Evolutionary conservation across 2,329 filamentous ascomycete species (phyloP).

Genomic region (Didymella pinodella): DNA sequence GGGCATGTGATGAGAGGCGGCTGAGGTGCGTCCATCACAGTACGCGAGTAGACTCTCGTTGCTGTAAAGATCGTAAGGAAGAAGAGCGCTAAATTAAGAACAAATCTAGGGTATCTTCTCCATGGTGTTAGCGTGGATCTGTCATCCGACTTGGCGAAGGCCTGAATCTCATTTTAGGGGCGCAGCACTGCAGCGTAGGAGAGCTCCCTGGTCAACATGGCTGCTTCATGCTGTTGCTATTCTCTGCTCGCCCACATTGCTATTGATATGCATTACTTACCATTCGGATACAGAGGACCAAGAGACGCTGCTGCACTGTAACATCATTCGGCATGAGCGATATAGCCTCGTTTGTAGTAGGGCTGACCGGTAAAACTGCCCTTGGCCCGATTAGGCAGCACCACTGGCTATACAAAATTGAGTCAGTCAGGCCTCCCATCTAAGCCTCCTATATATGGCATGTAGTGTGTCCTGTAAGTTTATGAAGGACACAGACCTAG

Average conservation of each 20-base stretch:
- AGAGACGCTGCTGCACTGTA: background rate
- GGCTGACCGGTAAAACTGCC: background rate
- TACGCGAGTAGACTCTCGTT: too few relatives aligned
- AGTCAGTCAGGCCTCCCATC: background rate
- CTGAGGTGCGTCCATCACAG: too few relatives aligned
- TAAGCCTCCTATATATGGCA: background rate
- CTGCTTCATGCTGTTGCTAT: too few relatives aligned
- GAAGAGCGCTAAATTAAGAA: background rate
- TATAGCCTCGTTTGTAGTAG: background rate
- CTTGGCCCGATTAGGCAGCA: background rate
- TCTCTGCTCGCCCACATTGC: background rate
- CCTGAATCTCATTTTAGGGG: background rate
- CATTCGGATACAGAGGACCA: background rate
- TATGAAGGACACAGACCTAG: background rate
- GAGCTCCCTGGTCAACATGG: background rate
- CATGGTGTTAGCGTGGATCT: background rate
- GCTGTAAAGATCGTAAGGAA: background rate
- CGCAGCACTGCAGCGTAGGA: background rate
- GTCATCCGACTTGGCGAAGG: background rate
- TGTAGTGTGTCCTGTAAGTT: background rate
- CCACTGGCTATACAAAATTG: background rate
- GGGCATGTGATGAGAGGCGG: too few relatives aligned
- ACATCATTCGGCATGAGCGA: constrained; percentile 2
- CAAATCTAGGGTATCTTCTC: background rate
- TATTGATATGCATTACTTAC: background rate